Base-by-base conservation (phyloP, 768 basidiomycete species). In the Macrolepiota dolichaula region DNA sequence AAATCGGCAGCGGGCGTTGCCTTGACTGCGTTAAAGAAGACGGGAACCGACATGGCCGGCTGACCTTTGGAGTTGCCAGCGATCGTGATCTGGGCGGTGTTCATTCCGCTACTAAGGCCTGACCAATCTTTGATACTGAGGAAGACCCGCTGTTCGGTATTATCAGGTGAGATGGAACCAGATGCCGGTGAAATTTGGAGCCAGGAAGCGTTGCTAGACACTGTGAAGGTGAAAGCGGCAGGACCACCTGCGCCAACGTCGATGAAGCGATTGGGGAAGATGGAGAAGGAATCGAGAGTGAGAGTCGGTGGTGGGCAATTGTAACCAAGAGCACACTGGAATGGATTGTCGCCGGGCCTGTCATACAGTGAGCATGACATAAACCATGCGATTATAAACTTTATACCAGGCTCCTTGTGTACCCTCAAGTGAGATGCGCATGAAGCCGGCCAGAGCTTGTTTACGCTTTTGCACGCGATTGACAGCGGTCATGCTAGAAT, bases 241-340 rank as follows among this genome's bases (percentile, higher is more conserved):
- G 85, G 83, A 0, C 86, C 86, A n/a, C 85, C 86, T 1, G 84
- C 78, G 0, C 83, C 79, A 59, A 89, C 74, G 61, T 88, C 87
- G 57, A 90, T 70, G 73, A 78, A 89, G 17, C 81, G 74, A 62
- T 81, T 78, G 2, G 74, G 70, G 55, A 81, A 75, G 1, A 85
- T 78, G 7, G 80, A 77, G 70, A 81, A 89, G 40, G 81, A 76
- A 62, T 87, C 84, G 19, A 90, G 72, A 5, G 74, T 71, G 29
- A 88, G 62, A 0, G 79, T 75, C 1, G 86, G 83, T 15, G 74
- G 71, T 0, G 76, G 76, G 64, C 82, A 84, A 65, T 70, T 77
- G 73, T 82, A 84, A 13, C 73, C 72, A 47, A 64, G 67, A 0
- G 69, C 74, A 66, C 87, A 89, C 58, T 88, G 80, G 69, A 80